Conservation (phyloP, 1,284 basidiomycete species). For the Lentinus polychrous region DNA sequence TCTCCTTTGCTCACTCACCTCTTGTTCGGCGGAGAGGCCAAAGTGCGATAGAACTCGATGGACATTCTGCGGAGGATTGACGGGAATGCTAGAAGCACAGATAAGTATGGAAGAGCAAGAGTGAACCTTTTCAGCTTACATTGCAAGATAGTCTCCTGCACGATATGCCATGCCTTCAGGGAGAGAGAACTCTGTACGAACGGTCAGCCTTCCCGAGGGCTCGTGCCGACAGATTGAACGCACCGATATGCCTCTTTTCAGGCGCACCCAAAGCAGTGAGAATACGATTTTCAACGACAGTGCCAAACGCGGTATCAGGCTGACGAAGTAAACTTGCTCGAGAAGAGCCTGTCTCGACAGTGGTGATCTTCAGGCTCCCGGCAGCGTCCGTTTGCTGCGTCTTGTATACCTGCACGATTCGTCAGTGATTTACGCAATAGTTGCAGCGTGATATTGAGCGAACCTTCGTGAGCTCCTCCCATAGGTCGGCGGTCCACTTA, state of each 20-base stretch:
- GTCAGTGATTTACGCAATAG: neutral
- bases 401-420: no score
- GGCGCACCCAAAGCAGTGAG: slow-evolving; percentile 34
- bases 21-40: slow-evolving; percentile 34
- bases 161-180: slow-evolving; percentile 33
- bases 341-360: slow-evolving; percentile 28
- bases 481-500: slow-evolving; percentile 36
- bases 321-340: slow-evolving; percentile 34
- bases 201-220: neutral
- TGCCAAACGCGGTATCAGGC: slow-evolving; percentile 32
- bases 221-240: neutral
- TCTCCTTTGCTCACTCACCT: slow-evolving; percentile 21
- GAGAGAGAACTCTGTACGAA: slow-evolving; percentile 30
- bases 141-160: slow-evolving; percentile 42
- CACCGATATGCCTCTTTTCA: slow-evolving; percentile 38
- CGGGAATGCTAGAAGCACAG: slow-evolving; percentile 27
- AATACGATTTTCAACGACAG: slow-evolving; percentile 34
- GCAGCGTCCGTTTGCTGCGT: neutral
- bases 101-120: neutral
- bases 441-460: neutral
- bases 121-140: slow-evolving; percentile 21
- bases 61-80: slow-evolving; percentile 35
- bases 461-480: slow-evolving; percentile 32
- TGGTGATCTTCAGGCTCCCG: slow-evolving; percentile 23
- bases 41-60: slow-evolving; percentile 34